These are phyloP conservation scores for Linanthus parryae DNA, from an alignment of 148 eudicot genomes.

Conservation along the genomic window DNA sequence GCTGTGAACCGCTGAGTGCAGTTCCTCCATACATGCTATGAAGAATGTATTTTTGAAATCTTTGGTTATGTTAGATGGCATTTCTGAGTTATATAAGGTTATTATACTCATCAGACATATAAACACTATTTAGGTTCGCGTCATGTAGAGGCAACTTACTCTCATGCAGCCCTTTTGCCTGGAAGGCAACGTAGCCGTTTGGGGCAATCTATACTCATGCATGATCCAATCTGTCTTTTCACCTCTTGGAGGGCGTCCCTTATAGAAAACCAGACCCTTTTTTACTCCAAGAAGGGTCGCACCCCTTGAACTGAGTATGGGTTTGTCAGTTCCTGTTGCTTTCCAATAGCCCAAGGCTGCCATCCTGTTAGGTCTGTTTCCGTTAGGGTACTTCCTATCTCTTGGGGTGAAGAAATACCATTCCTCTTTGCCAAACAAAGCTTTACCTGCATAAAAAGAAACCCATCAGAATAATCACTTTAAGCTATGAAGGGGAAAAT, in stretches of 20 bases:
- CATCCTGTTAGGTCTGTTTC: conserved; percentile 25
- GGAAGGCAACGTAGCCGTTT: background rate
- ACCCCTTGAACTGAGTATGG: conserved; percentile 16
- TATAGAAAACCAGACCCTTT: conserved; percentile 25
- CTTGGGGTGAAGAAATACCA: conserved; percentile 29
- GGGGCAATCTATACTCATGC: conserved; percentile 25
- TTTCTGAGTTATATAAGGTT: background rate
- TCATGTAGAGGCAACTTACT: conserved; percentile 4
- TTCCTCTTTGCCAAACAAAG: conserved; percentile 22
- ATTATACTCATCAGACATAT: no score
- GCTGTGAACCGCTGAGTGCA: no score
- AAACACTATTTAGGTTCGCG: no score
- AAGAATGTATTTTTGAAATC: background rate
- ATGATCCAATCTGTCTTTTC: conserved; percentile 25
- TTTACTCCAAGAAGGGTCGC: conserved; percentile 24
- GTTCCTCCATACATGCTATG: background rate
- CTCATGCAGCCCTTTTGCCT: conserved; percentile 18
- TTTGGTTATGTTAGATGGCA: background rate
- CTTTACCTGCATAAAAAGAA: conserved; percentile 15
- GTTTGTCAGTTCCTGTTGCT: conserved; percentile 24
- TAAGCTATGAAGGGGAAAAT: background rate
- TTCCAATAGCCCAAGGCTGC: conserved; percentile 28
- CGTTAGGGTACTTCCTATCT: conserved; percentile 31
- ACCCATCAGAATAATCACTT: background rate
- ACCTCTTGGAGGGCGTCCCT: conserved; percentile 26